Conservation (phyloP, 257 asterid species). For the Nicotiana attenuata region DNA sequence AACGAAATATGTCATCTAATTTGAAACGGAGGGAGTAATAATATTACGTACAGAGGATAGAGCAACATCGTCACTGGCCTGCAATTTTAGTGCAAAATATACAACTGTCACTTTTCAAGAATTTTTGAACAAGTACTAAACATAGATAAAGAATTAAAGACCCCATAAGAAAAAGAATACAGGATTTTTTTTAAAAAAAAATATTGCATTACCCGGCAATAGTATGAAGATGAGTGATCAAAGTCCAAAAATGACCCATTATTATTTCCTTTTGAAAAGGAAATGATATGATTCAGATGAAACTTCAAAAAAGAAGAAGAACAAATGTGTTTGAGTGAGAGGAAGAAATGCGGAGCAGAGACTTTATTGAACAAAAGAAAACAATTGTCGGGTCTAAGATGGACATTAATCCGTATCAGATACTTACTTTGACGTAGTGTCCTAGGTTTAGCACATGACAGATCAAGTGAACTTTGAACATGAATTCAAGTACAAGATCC, state of each 20-base stretch:
- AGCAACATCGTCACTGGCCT: constrained; percentile 39
- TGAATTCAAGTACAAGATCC: background rate
- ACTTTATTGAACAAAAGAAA: background rate
- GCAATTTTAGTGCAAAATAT: constrained; percentile 9
- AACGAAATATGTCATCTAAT: too few relatives aligned
- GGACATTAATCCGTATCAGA: background rate
- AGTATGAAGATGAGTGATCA: constrained; percentile 26
- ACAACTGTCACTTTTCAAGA: background rate
- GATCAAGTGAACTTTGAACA: background rate
- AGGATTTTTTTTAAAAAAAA: background rate
- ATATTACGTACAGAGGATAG: constrained; percentile 34
- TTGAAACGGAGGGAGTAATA: too few relatives aligned
- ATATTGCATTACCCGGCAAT: constrained; percentile 27
- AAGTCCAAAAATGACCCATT: constrained; percentile 36
- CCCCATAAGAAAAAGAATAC: too few relatives aligned
- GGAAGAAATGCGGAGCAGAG: background rate
- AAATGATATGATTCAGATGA: background rate
- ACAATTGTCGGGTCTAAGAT: background rate
- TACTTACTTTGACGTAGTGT: constrained; percentile 10
- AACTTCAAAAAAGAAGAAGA: background rate
- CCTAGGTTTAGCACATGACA: constrained; percentile 11
- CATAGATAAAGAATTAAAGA: background rate
- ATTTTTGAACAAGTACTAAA: background rate
- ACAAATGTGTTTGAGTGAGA: background rate
- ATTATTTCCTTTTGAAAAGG: background rate